Conservation (phyloP, 495 filamentous ascomycete genomes). For the Apodospora peruviana region DNA sequence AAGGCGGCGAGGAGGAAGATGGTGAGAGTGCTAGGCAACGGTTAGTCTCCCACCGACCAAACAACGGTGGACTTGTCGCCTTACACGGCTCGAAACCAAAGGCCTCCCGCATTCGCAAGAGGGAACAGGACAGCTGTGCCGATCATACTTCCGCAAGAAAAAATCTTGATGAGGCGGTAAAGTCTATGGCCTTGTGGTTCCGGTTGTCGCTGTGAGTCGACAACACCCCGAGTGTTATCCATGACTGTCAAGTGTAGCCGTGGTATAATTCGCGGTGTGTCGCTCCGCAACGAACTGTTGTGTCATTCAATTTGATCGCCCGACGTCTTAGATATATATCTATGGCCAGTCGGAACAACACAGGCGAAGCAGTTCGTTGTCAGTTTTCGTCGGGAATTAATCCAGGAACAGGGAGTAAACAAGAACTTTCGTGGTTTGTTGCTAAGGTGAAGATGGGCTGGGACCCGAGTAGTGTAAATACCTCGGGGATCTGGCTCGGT, state of each 20-base stretch:
- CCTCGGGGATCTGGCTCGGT: neutral
- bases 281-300: neutral
- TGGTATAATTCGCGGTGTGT: neutral
- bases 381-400: too few relatives aligned
- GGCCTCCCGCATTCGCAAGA: constrained; percentile 14
- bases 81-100: constrained; percentile 27
- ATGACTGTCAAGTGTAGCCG: constrained; percentile 4
- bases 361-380: too few relatives aligned
- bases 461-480: neutral
- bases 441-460: neutral
- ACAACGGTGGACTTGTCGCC: constrained; percentile 1
- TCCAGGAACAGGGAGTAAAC: too few relatives aligned
- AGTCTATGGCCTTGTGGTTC: neutral
- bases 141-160: constrained; percentile 29
- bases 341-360: neutral
- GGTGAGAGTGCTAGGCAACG: constrained; percentile 15
- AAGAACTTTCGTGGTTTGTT: too few relatives aligned
- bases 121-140: constrained; percentile 27
- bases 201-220: neutral
- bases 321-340: neutral
- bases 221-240: neutral
- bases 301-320: neutral
- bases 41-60: constrained; percentile 7
- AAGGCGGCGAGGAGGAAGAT: constrained; percentile 19
- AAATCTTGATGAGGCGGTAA: constrained; percentile 15